Conservation (phyloP, 768 basidiomycete genomes). For the Tricholoma hemisulphureum region DNA sequence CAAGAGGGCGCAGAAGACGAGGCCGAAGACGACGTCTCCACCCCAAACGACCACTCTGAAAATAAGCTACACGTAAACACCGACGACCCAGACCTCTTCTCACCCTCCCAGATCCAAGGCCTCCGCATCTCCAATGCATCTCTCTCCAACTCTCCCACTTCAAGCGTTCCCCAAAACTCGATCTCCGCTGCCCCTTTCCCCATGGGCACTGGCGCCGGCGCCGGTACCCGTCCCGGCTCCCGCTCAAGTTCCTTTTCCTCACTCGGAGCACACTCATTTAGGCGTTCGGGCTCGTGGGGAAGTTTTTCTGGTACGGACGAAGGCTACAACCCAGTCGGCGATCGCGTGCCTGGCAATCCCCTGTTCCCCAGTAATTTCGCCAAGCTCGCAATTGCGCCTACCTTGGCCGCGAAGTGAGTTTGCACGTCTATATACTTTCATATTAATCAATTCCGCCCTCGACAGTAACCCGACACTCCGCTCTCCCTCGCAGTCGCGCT, state of each 20-base stretch:
- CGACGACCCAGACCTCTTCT: constrained; percentile 23
- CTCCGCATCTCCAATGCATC: constrained; percentile 52
- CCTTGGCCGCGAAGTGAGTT: constrained; percentile 49
- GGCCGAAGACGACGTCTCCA: constrained; percentile 13
- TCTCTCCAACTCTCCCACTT: constrained; percentile 1
- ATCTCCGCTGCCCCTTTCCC: constrained; percentile 9
- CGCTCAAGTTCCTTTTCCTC: constrained; percentile 14
- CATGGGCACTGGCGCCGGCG: constrained; percentile 8
- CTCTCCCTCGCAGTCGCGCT: constrained; percentile 17
- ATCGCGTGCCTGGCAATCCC: constrained; percentile 70
- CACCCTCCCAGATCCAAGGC: constrained; percentile 51
- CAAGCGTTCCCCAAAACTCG: constrained; percentile 24
- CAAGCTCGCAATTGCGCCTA: constrained; percentile 62
- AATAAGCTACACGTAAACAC: constrained; percentile 3
- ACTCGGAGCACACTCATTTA: constrained; percentile 22
- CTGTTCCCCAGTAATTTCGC: constrained; percentile 83
- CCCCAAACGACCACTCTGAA: constrained; percentile 7
- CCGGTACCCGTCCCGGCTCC: constrained; percentile 1
- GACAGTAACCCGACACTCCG: constrained; percentile 22
- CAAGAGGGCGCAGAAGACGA: constrained; percentile 55
- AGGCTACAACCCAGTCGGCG: constrained; percentile 52
- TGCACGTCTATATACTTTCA: too few species aligned
- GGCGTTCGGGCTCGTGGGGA: constrained; percentile 31
- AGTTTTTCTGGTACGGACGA: constrained; percentile 16
- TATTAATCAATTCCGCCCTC: constrained; percentile 2